phyloP scores from a whole-genome alignment of 169 alveolate species.

The Cryptosporidium meleagridis region DNA sequence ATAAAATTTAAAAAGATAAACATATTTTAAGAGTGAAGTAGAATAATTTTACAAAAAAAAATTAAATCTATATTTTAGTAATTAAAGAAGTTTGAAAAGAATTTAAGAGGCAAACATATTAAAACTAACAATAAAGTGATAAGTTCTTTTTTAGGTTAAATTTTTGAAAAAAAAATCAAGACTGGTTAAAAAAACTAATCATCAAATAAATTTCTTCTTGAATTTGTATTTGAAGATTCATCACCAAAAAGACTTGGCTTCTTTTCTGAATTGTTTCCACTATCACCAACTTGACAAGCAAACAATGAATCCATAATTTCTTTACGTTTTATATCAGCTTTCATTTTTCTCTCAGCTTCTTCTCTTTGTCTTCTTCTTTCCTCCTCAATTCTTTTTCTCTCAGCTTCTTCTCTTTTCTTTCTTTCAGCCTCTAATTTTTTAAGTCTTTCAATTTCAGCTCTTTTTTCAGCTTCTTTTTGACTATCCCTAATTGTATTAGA shows the following conservation, averaged over 20 bases:
- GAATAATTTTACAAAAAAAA: too few relatives aligned
- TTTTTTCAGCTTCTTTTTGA: conserved; percentile 57
- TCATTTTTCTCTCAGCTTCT: conserved; percentile 47
- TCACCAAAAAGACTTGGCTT: conserved; percentile 74
- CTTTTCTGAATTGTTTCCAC: not conserved
- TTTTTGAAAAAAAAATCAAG: not conserved
- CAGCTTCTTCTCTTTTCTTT: conserved; percentile 53
- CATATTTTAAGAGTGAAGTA: too few relatives aligned
- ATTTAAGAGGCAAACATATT: not conserved
- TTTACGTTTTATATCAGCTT: conserved; percentile 40
- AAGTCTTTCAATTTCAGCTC: conserved; percentile 62
- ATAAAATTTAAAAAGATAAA: too few relatives aligned
- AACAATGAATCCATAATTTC: conserved; percentile 56
- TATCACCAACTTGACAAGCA: not conserved
- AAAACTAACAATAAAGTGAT: not conserved
- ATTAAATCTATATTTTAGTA: not conserved
- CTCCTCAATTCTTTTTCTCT: conserved; percentile 55
- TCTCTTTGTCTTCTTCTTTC: conserved; percentile 49
- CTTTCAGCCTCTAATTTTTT: conserved; percentile 59
- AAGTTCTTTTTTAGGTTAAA: not conserved
- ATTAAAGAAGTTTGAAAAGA: not conserved
- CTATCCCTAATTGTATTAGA: conserved; percentile 12
- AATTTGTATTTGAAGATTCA: conserved; percentile 1
- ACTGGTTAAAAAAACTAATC: not conserved
- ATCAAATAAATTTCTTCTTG: conserved; percentile 34